Evolutionary conservation across 2,329 filamentous ascomycete genomes (phyloP).

Genomic region (Lachnum nothofagi): DNA sequence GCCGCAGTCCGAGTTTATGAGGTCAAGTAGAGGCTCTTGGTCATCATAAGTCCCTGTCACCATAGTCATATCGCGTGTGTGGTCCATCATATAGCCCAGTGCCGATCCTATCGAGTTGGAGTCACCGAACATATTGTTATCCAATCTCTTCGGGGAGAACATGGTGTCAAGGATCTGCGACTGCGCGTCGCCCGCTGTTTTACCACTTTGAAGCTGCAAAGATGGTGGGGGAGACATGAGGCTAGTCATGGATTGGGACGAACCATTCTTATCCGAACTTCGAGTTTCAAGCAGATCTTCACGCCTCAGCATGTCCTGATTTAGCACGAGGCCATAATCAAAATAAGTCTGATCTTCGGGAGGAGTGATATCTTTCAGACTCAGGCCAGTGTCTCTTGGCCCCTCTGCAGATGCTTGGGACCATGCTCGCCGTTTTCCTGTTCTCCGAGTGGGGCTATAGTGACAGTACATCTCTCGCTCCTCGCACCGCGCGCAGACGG

Average conservation of each 20-base stretch:
- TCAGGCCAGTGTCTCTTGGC: background rate
- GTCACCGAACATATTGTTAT: background rate
- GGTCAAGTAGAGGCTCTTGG: background rate
- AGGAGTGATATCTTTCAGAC: background rate
- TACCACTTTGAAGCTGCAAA: background rate
- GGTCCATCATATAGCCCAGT: background rate
- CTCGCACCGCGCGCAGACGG: conserved; percentile 2
- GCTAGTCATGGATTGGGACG: background rate
- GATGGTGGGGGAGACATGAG: background rate
- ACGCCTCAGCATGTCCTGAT: background rate
- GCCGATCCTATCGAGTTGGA: background rate
- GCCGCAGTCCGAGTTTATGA: background rate
- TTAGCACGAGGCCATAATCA: background rate
- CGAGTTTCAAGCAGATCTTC: background rate
- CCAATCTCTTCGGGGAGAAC: background rate
- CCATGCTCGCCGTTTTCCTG: background rate
- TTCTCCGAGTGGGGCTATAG: conserved; percentile 1
- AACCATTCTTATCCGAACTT: background rate
- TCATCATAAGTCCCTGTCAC: background rate
- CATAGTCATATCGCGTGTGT: background rate
- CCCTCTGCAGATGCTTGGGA: background rate
- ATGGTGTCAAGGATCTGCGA: background rate
- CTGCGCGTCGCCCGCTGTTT: background rate
- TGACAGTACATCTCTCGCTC: conserved; percentile 5
- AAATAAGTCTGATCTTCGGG: background rate